phyloP scores from a whole-genome alignment of 164 flowering plant genomes.

The Berberis vulgaris region DNA sequence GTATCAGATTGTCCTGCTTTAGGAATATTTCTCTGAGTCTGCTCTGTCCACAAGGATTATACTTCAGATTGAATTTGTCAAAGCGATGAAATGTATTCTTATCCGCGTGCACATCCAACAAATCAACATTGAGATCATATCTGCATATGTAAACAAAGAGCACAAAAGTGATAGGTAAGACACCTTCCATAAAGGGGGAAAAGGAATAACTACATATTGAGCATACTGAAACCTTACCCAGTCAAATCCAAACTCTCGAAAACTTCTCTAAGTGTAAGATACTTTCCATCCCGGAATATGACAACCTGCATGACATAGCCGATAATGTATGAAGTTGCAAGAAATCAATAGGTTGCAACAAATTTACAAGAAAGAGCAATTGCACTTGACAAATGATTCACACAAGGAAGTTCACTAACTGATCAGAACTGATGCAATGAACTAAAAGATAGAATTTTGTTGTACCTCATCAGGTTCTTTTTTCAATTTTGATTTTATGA shows the following conservation, averaged over 20 bases:
- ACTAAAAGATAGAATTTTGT: background rate
- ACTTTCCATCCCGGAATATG: slow-evolving; percentile 72
- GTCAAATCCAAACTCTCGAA: slow-evolving; percentile 95
- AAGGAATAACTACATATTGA: background rate
- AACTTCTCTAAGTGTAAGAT: slow-evolving; percentile 69
- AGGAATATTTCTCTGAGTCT: slow-evolving; percentile 96
- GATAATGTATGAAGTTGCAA: background rate
- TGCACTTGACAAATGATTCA: no score
- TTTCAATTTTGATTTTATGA: slow-evolving; percentile 60
- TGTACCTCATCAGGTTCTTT: slow-evolving; percentile 76
- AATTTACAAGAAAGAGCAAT: no score
- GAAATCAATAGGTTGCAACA: no score
- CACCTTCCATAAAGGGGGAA: slow-evolving; percentile 1
- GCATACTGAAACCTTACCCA: slow-evolving; percentile 39
- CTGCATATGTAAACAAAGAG: slow-evolving; percentile 22
- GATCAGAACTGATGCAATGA: background rate
- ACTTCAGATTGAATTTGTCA: slow-evolving; percentile 97
- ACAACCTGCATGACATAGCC: slow-evolving; percentile 37
- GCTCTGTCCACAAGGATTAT: slow-evolving; percentile 99
- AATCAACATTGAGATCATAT: slow-evolving; percentile 96
- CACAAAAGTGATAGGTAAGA: slow-evolving; percentile 12
- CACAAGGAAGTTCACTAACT: no score
- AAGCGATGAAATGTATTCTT: slow-evolving; percentile 99
- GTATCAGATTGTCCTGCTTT: slow-evolving; percentile 97
- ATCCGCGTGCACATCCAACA: slow-evolving; percentile 98